Conservation (phyloP, 495 filamentous ascomycete species). For the Penicillium taxi region DNA sequence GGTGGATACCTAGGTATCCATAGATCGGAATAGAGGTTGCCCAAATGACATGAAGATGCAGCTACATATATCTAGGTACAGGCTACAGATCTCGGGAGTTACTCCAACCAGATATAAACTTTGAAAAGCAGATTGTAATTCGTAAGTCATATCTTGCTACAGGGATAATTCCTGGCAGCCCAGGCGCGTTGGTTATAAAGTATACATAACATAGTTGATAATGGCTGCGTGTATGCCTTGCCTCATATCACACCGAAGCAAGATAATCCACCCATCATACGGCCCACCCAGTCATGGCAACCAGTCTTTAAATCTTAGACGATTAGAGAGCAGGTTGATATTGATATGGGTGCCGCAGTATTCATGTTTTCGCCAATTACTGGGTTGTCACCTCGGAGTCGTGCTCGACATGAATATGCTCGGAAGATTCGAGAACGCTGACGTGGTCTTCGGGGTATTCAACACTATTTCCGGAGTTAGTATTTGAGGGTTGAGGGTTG, state of each 20-base stretch:
- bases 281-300: background rate
- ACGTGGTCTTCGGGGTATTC: constrained; percentile 61
- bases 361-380: constrained; percentile 22
- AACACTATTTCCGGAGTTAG: constrained; percentile 47
- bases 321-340: background rate
- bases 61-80: too few relatives aligned
- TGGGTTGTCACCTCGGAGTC: constrained; percentile 67
- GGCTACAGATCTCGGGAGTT: too few relatives aligned
- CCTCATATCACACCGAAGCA: constrained; percentile 16
- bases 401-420: constrained; percentile 68
- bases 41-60: too few relatives aligned
- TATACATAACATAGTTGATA: constrained; percentile 9
- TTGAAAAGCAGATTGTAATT: background rate
- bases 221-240: constrained; percentile 8
- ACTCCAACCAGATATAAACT: background rate
- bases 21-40: too few relatives aligned
- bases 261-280: constrained; percentile 5
- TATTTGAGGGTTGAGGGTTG: background rate
- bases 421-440: constrained; percentile 50
- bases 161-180: background rate
- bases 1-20: too few relatives aligned
- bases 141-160: too few relatives aligned
- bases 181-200: background rate
- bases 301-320: background rate
- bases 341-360: background rate